phyloP scores from a whole-genome alignment of 225 moss, liverwort and hornwort genomes.

The Neckera pumila region DNA sequence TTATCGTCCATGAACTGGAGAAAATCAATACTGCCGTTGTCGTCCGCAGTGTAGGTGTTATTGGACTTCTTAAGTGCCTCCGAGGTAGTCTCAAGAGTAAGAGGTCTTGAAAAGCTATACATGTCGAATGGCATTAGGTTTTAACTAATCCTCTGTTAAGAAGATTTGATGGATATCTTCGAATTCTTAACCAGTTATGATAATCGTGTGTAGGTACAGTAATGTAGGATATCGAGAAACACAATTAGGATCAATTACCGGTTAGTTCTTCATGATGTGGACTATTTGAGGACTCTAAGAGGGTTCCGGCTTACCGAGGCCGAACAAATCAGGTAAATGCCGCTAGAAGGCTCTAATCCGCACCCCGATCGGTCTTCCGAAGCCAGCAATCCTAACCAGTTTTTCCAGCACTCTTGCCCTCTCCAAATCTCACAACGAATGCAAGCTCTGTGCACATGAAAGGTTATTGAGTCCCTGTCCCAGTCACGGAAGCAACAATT shows the following conservation, averaged over 20 bases:
- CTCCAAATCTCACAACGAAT: not conserved
- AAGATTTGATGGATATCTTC: not conserved
- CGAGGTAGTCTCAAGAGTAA: conserved; percentile 35
- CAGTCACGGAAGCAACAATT: conserved; percentile 8
- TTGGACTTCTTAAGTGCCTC: conserved; percentile 20
- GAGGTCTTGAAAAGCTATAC: conserved; percentile 34
- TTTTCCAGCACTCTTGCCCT: not conserved
- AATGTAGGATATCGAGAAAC: conserved; percentile 13
- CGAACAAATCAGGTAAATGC: not conserved
- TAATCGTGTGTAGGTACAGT: not conserved
- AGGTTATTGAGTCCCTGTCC: not conserved
- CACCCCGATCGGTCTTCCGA: conserved; percentile 6
- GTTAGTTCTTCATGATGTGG: not conserved
- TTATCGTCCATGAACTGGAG: conserved; percentile 50
- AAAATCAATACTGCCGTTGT: conserved; percentile 48
- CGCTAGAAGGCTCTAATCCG: not conserved
- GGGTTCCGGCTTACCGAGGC: not conserved
- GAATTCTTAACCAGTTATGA: not conserved
- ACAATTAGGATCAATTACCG: not conserved
- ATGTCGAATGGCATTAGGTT: conserved; percentile 35
- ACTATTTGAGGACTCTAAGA: not conserved
- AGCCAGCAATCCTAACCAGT: conserved; percentile 2
- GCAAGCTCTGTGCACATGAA: not conserved
- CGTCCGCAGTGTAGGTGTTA: conserved; percentile 4
- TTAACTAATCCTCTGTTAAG: not conserved